phyloP scores from a whole-genome alignment of 2,329 filamentous ascomycete genomes.

The Talaromyces sp. region DNA sequence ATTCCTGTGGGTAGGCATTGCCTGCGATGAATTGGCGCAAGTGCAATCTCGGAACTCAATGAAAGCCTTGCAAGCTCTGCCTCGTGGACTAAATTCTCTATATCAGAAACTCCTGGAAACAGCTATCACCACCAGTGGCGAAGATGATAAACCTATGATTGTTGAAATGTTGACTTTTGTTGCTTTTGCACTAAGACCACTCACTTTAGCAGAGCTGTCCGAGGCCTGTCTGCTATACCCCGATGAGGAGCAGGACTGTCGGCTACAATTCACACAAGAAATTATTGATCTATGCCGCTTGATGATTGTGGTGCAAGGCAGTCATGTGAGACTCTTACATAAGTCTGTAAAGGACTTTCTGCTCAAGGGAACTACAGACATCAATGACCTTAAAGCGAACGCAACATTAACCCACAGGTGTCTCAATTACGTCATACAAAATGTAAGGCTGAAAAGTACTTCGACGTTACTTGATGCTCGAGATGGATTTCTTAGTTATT shows the following conservation, averaged over 20 bases:
- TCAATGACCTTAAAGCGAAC: background rate
- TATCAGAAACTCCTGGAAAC: constrained; percentile 13
- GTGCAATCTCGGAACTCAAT: constrained; percentile 16
- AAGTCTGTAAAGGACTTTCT: constrained; percentile 21
- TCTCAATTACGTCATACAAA: background rate
- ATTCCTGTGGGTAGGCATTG: constrained; percentile 22
- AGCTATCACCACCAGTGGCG: background rate
- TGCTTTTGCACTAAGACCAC: background rate
- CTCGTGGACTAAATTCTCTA: constrained; percentile 18
- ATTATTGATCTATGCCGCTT: constrained; percentile 19
- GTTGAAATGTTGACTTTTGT: background rate
- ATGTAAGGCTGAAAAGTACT: background rate
- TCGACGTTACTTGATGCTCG: background rate
- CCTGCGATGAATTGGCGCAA: constrained; percentile 15
- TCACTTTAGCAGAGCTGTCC: background rate
- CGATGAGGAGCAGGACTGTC: background rate
- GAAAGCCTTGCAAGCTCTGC: constrained; percentile 11
- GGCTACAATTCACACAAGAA: constrained; percentile 15
- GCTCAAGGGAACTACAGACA: background rate
- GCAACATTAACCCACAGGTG: background rate
- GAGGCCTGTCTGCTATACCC: background rate
- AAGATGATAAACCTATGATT: background rate
- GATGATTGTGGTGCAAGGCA: constrained; percentile 20
- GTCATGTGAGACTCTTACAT: constrained; percentile 18
- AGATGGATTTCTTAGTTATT: background rate